Percentiles rank a stretch among this genome's conserved stretches.
These are phyloP conservation scores for Leccinum variicolor DNA, from an alignment of 768 basidiomycete species.

Conservation along the genomic window DNA sequence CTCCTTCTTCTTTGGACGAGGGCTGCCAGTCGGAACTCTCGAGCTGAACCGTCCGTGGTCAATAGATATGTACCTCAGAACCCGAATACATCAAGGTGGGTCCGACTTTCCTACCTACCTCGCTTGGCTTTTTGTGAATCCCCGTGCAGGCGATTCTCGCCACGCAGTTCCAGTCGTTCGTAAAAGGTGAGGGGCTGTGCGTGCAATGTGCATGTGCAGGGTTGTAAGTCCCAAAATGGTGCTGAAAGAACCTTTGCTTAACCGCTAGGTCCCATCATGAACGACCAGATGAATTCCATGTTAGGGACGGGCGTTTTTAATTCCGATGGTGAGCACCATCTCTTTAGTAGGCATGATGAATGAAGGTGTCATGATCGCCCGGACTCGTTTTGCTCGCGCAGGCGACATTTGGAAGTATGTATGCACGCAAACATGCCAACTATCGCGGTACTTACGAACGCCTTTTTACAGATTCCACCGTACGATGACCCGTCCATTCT, in stretches of 20 bases:
- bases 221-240: not conserved
- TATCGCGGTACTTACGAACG: too few species aligned
- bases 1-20: not conserved
- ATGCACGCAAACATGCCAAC: not conserved
- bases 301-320: slow-evolving; percentile 41
- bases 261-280: slow-evolving; percentile 21
- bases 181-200: slow-evolving; percentile 29
- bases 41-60: not conserved
- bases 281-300: slow-evolving; percentile 25
- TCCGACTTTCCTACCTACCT: not conserved
- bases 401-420: slow-evolving; percentile 40
- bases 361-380: not conserved
- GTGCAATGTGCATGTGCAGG: too few species aligned
- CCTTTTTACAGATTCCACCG: slow-evolving; percentile 36
- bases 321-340: slow-evolving; percentile 31
- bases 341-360: not conserved
- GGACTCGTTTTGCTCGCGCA: slow-evolving; percentile 6
- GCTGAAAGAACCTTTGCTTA: not conserved
- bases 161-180: slow-evolving; percentile 34
- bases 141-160: slow-evolving; percentile 32
- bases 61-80: slow-evolving; percentile 36
- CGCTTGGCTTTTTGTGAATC: not conserved
- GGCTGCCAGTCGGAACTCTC: not conserved
- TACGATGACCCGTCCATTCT: slow-evolving; percentile 42
- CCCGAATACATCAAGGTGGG: slow-evolving; percentile 41